Percentiles rank a stretch among this genome's conserved stretches.
Evolutionary conservation across 129 eudicot genomes (phyloP).

Genomic region (Helianthus annuus): HanXRQr2.0-SUNRISE NC_035448.2:10123869-10124368

Average conservation of each 20-base stretch:
- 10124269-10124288: too few species aligned
- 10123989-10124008: slow-evolving; percentile 66
- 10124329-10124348: too few species aligned
- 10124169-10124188: slow-evolving; percentile 85
- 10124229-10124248: background rate
- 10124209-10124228: too few species aligned
- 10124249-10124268: too few species aligned
- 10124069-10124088: slow-evolving; percentile 46
- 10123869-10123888: too few species aligned
- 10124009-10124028: slow-evolving; percentile 78
- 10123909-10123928: background rate
- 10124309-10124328: too few species aligned
- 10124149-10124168: slow-evolving; percentile 79
- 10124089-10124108: slow-evolving; percentile 83
- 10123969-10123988: slow-evolving; percentile 30
- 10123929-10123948: too few species aligned
- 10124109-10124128: slow-evolving; percentile 81
- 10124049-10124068: slow-evolving; percentile 57
- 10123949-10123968: background rate
- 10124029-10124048: slow-evolving; percentile 61
- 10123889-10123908: too few species aligned
- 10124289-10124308: too few species aligned
- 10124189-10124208: slow-evolving; percentile 51
- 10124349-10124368: too few species aligned
- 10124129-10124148: slow-evolving; percentile 92